Percentiles rank a stretch among this genome's conserved stretches.
These are phyloP conservation scores for Arthroderma uncinatum DNA, from an alignment of 2,329 filamentous ascomycete genomes.

Conservation along the genomic window DNA sequence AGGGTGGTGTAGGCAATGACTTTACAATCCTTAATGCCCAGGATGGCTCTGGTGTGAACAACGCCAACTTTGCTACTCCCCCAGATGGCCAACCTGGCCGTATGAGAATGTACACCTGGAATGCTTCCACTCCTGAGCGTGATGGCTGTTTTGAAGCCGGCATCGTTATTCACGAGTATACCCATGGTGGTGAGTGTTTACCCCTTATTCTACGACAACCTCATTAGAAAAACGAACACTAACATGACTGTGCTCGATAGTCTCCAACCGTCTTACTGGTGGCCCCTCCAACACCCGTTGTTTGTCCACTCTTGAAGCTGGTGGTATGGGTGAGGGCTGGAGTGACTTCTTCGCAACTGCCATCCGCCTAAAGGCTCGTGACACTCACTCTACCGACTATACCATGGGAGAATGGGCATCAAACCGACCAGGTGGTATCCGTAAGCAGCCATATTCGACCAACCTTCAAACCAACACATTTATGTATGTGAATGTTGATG, in stretches of 20 bases:
- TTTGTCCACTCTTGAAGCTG: conserved; percentile 11
- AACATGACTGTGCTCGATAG: neutral
- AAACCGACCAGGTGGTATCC: conserved; percentile 8
- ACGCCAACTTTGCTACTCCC: conserved; percentile 14
- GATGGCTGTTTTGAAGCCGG: conserved; percentile 12
- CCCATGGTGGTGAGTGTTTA: conserved; percentile 11
- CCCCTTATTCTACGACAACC: neutral
- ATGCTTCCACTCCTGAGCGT: conserved; percentile 7
- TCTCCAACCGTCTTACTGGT: conserved; percentile 13
- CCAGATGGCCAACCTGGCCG: conserved; percentile 13
- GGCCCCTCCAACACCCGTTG: conserved; percentile 11
- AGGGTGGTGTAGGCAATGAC: conserved; percentile 12
- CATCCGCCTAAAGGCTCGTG: conserved; percentile 7
- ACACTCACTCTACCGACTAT: conserved; percentile 11
- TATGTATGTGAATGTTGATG: conserved; percentile 9
- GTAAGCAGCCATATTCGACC: conserved; percentile 12
- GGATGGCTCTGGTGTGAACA: conserved; percentile 13
- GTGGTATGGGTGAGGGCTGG: conserved; percentile 15
- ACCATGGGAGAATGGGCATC: conserved; percentile 11
- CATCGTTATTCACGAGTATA: conserved; percentile 14
- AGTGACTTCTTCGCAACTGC: conserved; percentile 12
- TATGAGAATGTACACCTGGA: conserved; percentile 15
- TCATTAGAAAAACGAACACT: neutral
- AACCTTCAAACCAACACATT: conserved; percentile 11
- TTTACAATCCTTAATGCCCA: conserved; percentile 12